Evolutionary conservation across 257 asterid species (phyloP).

Genomic region (Rubia yunnanensis): DNA sequence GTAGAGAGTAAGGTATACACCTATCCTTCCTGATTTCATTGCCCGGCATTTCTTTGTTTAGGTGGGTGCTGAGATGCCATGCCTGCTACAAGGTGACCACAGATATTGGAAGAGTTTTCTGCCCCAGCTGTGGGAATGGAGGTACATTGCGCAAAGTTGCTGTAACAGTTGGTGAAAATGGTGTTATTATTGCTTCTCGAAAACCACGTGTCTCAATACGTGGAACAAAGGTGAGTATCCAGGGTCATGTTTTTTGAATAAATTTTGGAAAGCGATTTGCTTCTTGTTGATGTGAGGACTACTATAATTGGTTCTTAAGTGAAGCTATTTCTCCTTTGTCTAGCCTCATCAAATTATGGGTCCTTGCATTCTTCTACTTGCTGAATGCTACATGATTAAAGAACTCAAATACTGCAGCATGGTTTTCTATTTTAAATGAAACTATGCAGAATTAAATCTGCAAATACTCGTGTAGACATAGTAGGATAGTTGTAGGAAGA

Average conservation of each 20-base stretch:
- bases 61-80: conserved; percentile 98
- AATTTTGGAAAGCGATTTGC: background rate
- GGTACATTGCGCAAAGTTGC: conserved; percentile 95
- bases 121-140: conserved; percentile 95
- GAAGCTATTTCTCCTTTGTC: background rate
- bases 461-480: background rate
- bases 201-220: conserved; percentile 79
- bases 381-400: background rate
- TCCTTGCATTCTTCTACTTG: no score
- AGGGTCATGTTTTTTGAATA: background rate
- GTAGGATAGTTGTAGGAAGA: background rate
- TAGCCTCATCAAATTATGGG: background rate
- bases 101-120: conserved; percentile 78
- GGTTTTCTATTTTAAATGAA: background rate
- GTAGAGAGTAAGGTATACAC: background rate
- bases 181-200: conserved; percentile 65
- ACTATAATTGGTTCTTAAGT: background rate
- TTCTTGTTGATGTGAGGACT: background rate
- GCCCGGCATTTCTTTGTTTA: conserved; percentile 13
- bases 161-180: conserved; percentile 87
- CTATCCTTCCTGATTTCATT: background rate
- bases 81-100: conserved; percentile 96
- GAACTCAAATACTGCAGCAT: background rate
- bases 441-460: no score
- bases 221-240: conserved; percentile 71